Base-by-base conservation (phyloP, 129 eudicot genomes). In the Tagetes erecta region DNA sequence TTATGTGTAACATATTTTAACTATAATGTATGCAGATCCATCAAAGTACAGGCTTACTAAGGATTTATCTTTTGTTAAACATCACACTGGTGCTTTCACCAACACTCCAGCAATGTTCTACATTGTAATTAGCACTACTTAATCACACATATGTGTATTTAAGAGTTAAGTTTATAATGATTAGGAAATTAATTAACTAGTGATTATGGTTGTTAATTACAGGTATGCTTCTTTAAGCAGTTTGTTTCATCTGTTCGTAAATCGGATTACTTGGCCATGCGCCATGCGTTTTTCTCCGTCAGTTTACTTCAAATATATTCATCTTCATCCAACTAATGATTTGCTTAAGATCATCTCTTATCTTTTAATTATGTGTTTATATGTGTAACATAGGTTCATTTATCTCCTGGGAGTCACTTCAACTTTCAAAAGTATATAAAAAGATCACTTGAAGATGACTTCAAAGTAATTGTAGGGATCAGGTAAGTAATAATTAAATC, bases 401-500 rank as follows among this genome's bases (percentile, higher is more conserved):
- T 92, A 76, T 70, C 94, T 53, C 88, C 96, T 11, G 97, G 96
- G 87, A 85, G 77, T 55, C 89, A 85, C 74, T 92, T 92, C 80
- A 82, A 92, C 71, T 92, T 92, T 73, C 97, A 92, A 63, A 92
- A 89, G 42, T 92, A 92, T 70, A 92, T 92, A 68, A 92, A 87
- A 80, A 80, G 89, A 76, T 89, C 97, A 56, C 65, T 92, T 46
- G 97, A 92, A 85, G 97, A 89, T 63, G 97, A 92, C 77, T 92
- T 92, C 76, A 92, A 89, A 81, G 84, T 85, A 14, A 78, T 92
- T 73, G 97, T 92, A 30, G 97, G 97, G 70, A 87, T 92, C 83
- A 89, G 92, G 97, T 91, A 81, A 65, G 5, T 70, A 31, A 20
- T 20, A 44, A 44, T 1, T 7, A 44, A 44, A 44, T 10, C 11